Conservation (phyloP, 2,329 filamentous ascomycete genomes). For the Didymosphaeria variabile region DNA sequence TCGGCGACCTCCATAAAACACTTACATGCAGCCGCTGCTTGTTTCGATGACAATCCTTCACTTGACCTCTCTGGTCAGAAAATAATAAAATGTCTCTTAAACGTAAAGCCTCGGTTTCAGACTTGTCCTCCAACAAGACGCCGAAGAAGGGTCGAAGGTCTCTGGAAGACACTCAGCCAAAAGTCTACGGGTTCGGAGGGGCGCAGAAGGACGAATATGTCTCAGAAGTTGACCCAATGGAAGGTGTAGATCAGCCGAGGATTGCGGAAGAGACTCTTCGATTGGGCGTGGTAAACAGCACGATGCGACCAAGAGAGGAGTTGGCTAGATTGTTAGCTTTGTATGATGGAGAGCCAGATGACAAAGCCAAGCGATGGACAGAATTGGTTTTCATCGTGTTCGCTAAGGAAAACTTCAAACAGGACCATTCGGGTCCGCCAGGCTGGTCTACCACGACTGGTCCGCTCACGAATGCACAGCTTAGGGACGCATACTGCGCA, state of each 20-base stretch:
- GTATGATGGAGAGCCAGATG: background rate
- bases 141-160: background rate
- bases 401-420: conserved; percentile 2
- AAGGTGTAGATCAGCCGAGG: background rate
- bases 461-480: background rate
- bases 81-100: background rate
- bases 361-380: background rate
- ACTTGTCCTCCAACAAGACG: background rate
- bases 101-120: background rate
- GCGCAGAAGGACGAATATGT: background rate
- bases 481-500: background rate
- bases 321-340: too few relatives aligned
- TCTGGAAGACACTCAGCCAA: background rate
- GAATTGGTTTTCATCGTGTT: conserved; percentile 6
- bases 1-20: background rate
- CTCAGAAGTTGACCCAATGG: background rate
- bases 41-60: background rate
- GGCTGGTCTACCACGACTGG: conserved; percentile 6
- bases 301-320: background rate
- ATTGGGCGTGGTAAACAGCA: background rate
- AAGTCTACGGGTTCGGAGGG: background rate
- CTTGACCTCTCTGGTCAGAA: background rate
- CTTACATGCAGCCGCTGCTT: background rate
- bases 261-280: background rate
- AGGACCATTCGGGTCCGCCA: background rate